Evolutionary conservation across 208 protist species (phyloP), one percentile per base, ranked within the genome.

Genomic region (Blechomonas ayalai): DNA sequence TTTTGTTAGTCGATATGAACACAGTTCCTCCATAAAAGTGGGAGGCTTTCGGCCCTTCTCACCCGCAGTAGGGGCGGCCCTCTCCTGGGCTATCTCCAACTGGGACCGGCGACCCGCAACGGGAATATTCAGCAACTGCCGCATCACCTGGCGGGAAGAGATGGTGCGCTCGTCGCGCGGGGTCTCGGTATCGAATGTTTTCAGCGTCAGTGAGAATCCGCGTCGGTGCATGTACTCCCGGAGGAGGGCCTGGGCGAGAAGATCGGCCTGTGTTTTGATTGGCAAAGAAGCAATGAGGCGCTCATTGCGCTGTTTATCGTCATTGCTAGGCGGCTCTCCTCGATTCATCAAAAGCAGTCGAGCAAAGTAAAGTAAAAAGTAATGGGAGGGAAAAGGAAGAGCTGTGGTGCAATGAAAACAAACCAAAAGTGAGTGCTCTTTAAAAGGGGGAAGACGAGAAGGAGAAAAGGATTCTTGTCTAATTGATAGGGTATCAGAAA

Each of bases 221-320:
- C 64, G 58, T 8, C 79, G 79, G 47, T 92, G 84, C 76, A 92
- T 89, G 58, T 76, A 89, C 61, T 92, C 84, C 10, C 84, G 73
- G n/a, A 92, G 73, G 26, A 92, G 62, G 6, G 80, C 84, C 51
- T 90, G 67, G 8, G 80, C 73, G 6, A 90, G 59, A 10, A 83
- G 59, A n/a, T 82, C 60, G 16, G 75, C 73, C 48, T 92, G 79
- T 43, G 83, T 57, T 23, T 56, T 38, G 15, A 39, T 20, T 27
- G 59, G 50, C 12, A 90, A 58, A 4, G 57, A 47, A 9, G 51
- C 56, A 20, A 85, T 57, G 5, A 37, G 33, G 24, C n/a, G n/a
- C n/a, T n/a, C n/a, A n/a, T n/a, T n/a, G n/a, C n/a, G n/a, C n/a
- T n/a, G n/a, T 66, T 47, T 12, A 37, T 34, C 16, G 34, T 34